Conservation (phyloP, 2,329 filamentous ascomycete genomes). For the Coniochaeta sp. region DNA sequence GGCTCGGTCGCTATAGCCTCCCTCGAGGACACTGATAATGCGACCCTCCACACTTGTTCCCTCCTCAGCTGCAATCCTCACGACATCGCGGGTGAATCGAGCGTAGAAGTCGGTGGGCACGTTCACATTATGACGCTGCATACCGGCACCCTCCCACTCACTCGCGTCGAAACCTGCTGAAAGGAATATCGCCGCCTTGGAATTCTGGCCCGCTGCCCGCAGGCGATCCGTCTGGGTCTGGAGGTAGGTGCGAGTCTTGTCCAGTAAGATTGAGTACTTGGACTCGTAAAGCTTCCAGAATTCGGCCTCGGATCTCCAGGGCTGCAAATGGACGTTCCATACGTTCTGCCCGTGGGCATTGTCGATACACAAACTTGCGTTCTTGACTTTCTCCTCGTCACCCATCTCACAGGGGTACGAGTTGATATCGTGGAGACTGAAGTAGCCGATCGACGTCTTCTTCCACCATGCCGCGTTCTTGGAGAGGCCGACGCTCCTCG, state of each 20-base stretch:
- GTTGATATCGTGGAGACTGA: conserved; percentile 96
- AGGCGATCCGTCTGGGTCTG: conserved; percentile 62
- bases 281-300: conserved; percentile 86
- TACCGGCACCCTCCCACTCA: conserved; percentile 83
- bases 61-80: conserved; percentile 73
- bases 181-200: conserved; percentile 85
- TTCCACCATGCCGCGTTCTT: conserved; percentile 72
- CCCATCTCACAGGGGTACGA: conserved; percentile 94
- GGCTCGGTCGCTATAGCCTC: conserved; percentile 90
- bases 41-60: conserved; percentile 72
- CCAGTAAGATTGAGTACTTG: conserved; percentile 67
- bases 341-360: conserved; percentile 89
- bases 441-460: conserved; percentile 87
- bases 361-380: conserved; percentile 89
- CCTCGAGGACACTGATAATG: conserved; percentile 88
- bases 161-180: conserved; percentile 97
- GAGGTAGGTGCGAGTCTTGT: conserved; percentile 77
- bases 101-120: conserved; percentile 97
- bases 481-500: conserved; percentile 51
- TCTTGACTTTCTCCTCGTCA: conserved; percentile 88
- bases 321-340: conserved; percentile 91
- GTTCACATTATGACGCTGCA: conserved; percentile 94
- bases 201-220: conserved; percentile 47
- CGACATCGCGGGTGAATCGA: conserved; percentile 77
- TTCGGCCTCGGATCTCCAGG: conserved; percentile 74